Evolutionary conservation across 2,329 filamentous ascomycete genomes (phyloP), one percentile per base, ranked within the genome.

Genomic region (Ophiognomonia clavigignenti-juglandacearum): DNA sequence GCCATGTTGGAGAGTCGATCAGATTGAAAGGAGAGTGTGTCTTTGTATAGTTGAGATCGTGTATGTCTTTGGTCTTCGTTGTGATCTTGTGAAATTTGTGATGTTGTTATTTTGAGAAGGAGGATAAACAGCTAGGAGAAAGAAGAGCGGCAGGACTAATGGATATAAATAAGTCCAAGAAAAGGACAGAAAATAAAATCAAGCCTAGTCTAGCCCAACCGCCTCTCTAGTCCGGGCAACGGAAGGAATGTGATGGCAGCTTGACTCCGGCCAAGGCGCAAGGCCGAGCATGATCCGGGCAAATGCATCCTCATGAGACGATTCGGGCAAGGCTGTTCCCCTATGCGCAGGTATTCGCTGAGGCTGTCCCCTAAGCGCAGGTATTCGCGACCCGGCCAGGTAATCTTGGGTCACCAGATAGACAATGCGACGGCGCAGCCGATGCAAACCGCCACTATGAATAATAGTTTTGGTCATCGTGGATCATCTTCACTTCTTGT

Each of bases 311-410:
- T 18, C 19, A 20, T 20, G 20, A 54, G 43, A 54, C 73, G 77
- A 76, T 71, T 71, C n/a, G n/a, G n/a, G n/a, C n/a, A n/a, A n/a
- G n/a, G n/a, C n/a, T n/a, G n/a, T n/a, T n/a, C 74, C 74, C 71
- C 71, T 77, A 77, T 76, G 74, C 74, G 74, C 74, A 77, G 72
- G 72, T 77, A 62, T 63, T 65, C 69, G 70, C 31, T n/a, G n/a
- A n/a, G n/a, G n/a, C n/a, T n/a, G n/a, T n/a, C 74, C 74, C 71
- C 71, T 77, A 77, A 77, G 74, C 74, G 74, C 74, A 77, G 72
- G 72, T 77, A 62, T 63, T 65, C 69, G 70, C 31, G 42, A 45
- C 9, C 35, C 31, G 31, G 32, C 35, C 36, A 31, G 40, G 48
- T 43, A 40, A 39, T 43, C 24, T 6, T 26, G 39, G n/a, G 48